Evolutionary conservation across 306 rosid species (phyloP).

Genomic region (Vachellia collinsii): DNA sequence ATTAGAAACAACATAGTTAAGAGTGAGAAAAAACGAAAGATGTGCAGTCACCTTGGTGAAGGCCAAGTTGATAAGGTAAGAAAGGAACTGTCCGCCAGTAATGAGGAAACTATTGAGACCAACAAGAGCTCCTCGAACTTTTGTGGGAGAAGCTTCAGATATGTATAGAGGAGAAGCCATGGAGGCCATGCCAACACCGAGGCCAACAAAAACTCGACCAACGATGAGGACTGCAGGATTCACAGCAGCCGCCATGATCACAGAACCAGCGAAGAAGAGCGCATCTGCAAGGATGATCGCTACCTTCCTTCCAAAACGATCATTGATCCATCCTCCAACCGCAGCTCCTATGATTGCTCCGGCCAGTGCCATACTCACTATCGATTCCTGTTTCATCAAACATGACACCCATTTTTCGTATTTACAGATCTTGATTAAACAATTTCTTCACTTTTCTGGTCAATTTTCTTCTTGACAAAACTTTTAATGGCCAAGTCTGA

Average conservation of each 20-base stretch:
- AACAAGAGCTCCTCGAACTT: constrained; percentile 72
- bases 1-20: background rate
- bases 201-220: constrained; percentile 63
- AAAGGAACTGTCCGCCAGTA: constrained; percentile 73
- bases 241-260: constrained; percentile 54
- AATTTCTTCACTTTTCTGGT: background rate
- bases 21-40: background rate
- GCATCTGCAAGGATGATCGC: constrained; percentile 51
- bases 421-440: background rate
- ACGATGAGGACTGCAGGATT: constrained; percentile 43
- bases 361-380: constrained; percentile 66
- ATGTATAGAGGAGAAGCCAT: constrained; percentile 75
- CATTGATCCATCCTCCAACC: constrained; percentile 66
- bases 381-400: constrained; percentile 48
- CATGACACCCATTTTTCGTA: background rate
- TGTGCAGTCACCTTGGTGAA: constrained; percentile 49
- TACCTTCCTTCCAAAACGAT: constrained; percentile 52
- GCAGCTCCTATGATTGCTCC: constrained; percentile 76
- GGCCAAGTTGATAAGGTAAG: constrained; percentile 72
- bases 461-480: background rate
- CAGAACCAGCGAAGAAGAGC: constrained; percentile 57
- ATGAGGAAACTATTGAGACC: constrained; percentile 63
- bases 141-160: constrained; percentile 67
- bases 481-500: background rate
- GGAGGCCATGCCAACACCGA: constrained; percentile 77